A percentile compares a stretch with the other conserved stretches of the same genome.
phyloP scores from a whole-genome alignment of 2,329 filamentous ascomycete genomes.

The Fusarium solani-melongenae region DNA sequence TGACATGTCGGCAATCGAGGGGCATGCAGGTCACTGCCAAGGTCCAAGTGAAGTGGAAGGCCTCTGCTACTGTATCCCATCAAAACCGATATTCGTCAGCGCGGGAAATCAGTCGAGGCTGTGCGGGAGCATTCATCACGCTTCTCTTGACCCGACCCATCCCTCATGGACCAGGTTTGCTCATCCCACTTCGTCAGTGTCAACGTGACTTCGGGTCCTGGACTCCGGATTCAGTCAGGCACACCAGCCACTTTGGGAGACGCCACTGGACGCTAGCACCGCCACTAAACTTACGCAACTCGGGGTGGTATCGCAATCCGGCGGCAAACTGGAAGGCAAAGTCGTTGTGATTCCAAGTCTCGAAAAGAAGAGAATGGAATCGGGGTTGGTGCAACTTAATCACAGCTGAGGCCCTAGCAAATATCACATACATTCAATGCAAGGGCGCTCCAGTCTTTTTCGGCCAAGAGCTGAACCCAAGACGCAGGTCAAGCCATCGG shows the following conservation, averaged over 20 bases:
- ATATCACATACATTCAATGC: neutral
- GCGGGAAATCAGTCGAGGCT: slow-evolving; percentile 6
- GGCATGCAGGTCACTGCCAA: neutral
- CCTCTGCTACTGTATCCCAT: neutral
- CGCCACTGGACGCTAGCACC: slow-evolving; percentile 28
- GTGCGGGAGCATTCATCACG: slow-evolving; percentile 1
- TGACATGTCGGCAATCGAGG: neutral
- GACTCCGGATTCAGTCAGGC: slow-evolving; percentile 17
- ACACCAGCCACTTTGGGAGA: slow-evolving; percentile 27
- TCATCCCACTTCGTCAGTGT: neutral
- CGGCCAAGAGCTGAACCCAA: slow-evolving; percentile 8
- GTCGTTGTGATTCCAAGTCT: neutral
- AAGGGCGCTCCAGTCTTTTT: neutral
- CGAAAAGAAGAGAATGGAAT: neutral
- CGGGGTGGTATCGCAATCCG: slow-evolving; percentile 1
- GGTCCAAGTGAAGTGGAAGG: neutral
- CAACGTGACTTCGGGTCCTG: neutral
- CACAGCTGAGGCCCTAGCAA: neutral
- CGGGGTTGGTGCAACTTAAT: neutral
- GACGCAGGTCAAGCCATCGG: neutral
- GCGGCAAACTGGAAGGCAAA: neutral
- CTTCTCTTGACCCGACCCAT: neutral
- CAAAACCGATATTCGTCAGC: neutral
- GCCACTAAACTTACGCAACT: slow-evolving; percentile 33
- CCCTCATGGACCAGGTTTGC: slow-evolving; percentile 9